These are phyloP conservation scores for Globisporangium carolinianum DNA, from an alignment of 352 stramenopile species.

Conservation along the genomic window DNA sequence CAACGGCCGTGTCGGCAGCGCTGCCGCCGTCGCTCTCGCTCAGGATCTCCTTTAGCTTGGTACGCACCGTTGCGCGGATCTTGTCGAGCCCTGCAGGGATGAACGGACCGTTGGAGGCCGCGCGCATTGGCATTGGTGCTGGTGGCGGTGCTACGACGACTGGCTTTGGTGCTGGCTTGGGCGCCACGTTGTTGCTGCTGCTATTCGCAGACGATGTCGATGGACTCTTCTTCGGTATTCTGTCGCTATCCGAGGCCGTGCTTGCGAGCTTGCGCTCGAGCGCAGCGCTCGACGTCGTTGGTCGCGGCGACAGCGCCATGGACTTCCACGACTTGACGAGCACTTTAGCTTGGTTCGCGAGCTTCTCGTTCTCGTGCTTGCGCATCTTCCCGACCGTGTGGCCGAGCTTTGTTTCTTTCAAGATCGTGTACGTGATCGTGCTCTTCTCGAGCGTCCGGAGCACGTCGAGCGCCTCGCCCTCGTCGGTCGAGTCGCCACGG, in stretches of 20 bases:
- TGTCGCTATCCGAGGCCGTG: conserved; percentile 21
- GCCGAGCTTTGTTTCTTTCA: conserved; percentile 83
- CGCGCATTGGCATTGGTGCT: neutral
- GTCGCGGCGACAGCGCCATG: conserved; percentile 65
- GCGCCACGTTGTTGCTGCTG: conserved; percentile 13
- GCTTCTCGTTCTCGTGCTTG: conserved; percentile 82
- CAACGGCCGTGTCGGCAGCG: conserved; percentile 43
- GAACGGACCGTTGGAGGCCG: conserved; percentile 21
- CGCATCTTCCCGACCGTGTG: conserved; percentile 84
- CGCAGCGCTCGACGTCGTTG: conserved; percentile 3
- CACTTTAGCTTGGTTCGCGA: conserved; percentile 62
- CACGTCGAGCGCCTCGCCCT: conserved; percentile 48
- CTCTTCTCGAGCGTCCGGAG: conserved; percentile 54
- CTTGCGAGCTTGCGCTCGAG: conserved; percentile 25
- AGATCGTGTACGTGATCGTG: conserved; percentile 51
- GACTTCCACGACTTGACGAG: conserved; percentile 87
- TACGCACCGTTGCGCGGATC: conserved; percentile 65
- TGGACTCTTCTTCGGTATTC: conserved; percentile 20
- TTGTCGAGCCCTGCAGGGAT: conserved; percentile 72
- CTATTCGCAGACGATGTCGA: conserved; percentile 4
- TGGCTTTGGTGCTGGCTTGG: neutral
- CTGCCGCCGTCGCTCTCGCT: conserved; percentile 41
- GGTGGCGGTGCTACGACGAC: neutral
- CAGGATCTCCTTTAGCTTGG: conserved; percentile 75
- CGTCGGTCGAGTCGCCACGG: conserved; percentile 51